Evolutionary conservation across 2,329 filamentous ascomycete genomes (phyloP).

Genomic region (Emmonsia crescens): DNA sequence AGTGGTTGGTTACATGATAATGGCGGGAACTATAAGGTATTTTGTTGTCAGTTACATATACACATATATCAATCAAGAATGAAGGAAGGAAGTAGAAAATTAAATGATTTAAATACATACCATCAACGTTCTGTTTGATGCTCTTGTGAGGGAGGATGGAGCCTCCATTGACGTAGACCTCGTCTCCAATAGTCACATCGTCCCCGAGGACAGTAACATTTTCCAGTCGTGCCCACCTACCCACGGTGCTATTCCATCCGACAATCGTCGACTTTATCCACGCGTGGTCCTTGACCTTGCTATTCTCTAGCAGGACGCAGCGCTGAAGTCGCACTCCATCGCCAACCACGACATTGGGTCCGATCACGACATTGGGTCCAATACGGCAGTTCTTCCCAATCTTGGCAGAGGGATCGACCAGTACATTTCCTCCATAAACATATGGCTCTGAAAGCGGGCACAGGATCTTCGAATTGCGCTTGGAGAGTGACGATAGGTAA

Average conservation of each 20-base stretch:
- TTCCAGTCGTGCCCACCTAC: slow-evolving; percentile 90
- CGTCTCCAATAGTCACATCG: slow-evolving; percentile 93
- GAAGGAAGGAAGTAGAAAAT: not conserved
- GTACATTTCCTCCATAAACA: slow-evolving; percentile 86
- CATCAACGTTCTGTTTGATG: slow-evolving; percentile 96
- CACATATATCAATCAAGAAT: not conserved
- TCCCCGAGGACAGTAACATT: slow-evolving; percentile 97
- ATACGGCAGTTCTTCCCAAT: slow-evolving; percentile 98
- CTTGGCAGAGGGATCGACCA: slow-evolving; percentile 88
- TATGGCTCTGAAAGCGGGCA: slow-evolving; percentile 62
- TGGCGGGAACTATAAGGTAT: slow-evolving; percentile 32
- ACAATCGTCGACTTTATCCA: slow-evolving; percentile 99
- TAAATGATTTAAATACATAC: slow-evolving; percentile 40
- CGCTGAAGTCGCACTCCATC: slow-evolving; percentile 91
- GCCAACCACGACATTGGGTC: slow-evolving; percentile 80
- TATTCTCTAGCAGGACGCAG: slow-evolving; percentile 76
- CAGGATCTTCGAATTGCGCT: slow-evolving; percentile 79
- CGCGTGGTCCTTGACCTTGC: slow-evolving; percentile 96
- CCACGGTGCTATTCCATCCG: slow-evolving; percentile 94
- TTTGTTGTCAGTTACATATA: slow-evolving; percentile 4
- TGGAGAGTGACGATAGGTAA: slow-evolving; percentile 84
- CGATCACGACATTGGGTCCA: slow-evolving; percentile 92
- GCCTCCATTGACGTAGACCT: slow-evolving; percentile 97
- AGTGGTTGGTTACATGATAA: slow-evolving; percentile 35
- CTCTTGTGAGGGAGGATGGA: slow-evolving; percentile 95